Evolutionary conservation across 2,329 filamentous ascomycete genomes (phyloP), one percentile per base, ranked within the genome.

Genomic region (Chaetomium strumarium): DNA sequence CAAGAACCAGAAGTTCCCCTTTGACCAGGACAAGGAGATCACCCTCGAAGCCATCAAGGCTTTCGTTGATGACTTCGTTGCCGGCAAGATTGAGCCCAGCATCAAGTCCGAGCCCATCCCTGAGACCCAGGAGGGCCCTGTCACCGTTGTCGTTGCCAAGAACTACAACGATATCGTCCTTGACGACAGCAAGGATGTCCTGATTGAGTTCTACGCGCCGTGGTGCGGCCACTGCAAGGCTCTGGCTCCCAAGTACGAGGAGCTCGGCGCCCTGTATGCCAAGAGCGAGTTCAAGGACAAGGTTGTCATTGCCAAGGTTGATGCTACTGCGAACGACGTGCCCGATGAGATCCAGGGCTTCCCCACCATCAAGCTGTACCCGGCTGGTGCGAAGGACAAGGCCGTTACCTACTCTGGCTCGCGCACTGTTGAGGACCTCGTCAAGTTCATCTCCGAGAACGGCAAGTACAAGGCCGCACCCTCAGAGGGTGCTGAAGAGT

Each of bases 211-310:
- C 78, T 99, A 99, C 77, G 93, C 93, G 55, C 93, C 93, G 60
- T 99, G 93, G 93, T 99, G 93, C 71, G 93, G 93, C 64, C 93
- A 99, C 83, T 99, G 93, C 89, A 97, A 97, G 83, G 91, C 84
- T 72, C 86, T 99, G 58, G 92, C 93, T 52, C 93, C 93, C 66
- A 86, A 96, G 72, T 99, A 96, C 73, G 93, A 99, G 59, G 89
- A 96, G 72, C 87, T 99, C 55, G 93, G 82, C 52, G 72, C 78
- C 55, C 78, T 83, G 55, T 96, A 90, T 75, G 78, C 83, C 81
- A 72, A 83, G 83, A 77, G 86, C 76, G 85, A 88, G 63, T 86
- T 84, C 74, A 87, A 88, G 71, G 79, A 84, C 75, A 85, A 90
- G 75, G 88, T 99, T 55, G 78, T 93, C 65, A 88, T 99, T 68